Evolutionary conservation across 1,284 basidiomycete species (phyloP).

Genomic region (Cystobasidium sp.): DNA sequence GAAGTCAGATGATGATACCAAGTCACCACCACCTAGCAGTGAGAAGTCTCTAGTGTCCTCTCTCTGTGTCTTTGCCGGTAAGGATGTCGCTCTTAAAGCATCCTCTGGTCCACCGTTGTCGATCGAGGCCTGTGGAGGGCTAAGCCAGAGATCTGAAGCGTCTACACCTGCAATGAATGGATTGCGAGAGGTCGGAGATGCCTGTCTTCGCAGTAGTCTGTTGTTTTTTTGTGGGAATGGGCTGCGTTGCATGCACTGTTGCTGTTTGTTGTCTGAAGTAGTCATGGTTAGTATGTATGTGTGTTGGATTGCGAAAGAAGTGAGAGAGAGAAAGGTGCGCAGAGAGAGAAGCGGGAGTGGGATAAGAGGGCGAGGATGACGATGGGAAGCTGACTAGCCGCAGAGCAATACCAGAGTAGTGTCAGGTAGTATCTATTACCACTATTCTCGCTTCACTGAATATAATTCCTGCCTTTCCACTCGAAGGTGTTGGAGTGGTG

Average conservation of each 20-base stretch:
- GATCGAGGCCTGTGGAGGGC: constrained; percentile 13
- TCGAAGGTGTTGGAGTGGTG: constrained; percentile 13
- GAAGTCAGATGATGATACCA: neutral
- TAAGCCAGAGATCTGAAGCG: constrained; percentile 33
- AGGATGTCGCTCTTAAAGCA: neutral
- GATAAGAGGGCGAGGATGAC: neutral
- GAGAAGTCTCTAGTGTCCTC: neutral
- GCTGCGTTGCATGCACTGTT: constrained; percentile 16
- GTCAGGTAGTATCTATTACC: neutral
- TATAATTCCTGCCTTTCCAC: neutral
- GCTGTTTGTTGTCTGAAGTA: constrained; percentile 1
- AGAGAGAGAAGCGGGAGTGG: neutral
- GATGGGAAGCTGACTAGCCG: neutral
- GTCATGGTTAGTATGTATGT: too few relatives aligned
- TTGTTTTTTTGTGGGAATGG: constrained; percentile 10
- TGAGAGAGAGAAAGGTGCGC: neutral
- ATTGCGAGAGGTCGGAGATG: constrained; percentile 4
- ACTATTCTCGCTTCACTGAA: neutral
- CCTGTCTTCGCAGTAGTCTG: constrained; percentile 1
- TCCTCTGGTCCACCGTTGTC: constrained; percentile 13
- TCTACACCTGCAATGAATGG: constrained; percentile 41
- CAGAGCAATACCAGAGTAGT: neutral
- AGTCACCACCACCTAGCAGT: neutral
- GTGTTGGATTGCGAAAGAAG: neutral
- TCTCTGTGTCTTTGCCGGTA: neutral